Base-by-base conservation (phyloP, 345 rosid species). In the Aethionema arabicum region DNA sequence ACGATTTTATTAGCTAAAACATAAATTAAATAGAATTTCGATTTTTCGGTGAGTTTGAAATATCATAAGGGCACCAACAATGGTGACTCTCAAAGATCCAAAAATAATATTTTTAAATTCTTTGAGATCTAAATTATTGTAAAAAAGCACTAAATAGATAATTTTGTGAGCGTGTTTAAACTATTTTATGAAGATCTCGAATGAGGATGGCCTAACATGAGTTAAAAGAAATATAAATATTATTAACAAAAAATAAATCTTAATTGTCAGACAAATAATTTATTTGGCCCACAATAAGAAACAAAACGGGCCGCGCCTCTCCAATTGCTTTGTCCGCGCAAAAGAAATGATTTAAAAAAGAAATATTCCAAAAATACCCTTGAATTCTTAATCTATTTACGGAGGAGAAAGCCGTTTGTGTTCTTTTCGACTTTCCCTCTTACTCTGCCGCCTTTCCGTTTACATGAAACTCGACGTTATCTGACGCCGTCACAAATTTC, bases 401-500 rank as follows among this genome's bases (percentile, higher is more conserved):
- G 11, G 11, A 43, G 8, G 11, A 43, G 8, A 45, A 49, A 68
- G 3, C 35, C 55, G 4, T 61, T 61, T 48, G 27, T n/a, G 12
- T 67, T 59, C 55, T 3, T 51, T 35, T 59, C 60, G 48, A 42
- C 51, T 52, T 57, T 59, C 37, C 10, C 52, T 30, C 54, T 43
- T 21, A 21, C 27, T 21, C 27, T 45, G 35, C 33, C 44, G n/a
- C 31, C 40, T 50, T 48, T 4, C 51, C 32, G 59, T 63, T 14
- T 14, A 37, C 40, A 37, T 37, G 40, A 29, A 43, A 43, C 9
- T 14, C 40, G 31, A 39, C 63, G 63, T 54, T 32, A 52, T 16
- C 40, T 39, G 54, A 62, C 69, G 52, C 68, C 74, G 68, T 70
- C 52, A 32, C 2, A 8, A 44, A 47, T 32, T 32, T 4, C 10